phyloP scores from a whole-genome alignment of 441 rosid species.

The Arabidopsis lyrata region DNA sequence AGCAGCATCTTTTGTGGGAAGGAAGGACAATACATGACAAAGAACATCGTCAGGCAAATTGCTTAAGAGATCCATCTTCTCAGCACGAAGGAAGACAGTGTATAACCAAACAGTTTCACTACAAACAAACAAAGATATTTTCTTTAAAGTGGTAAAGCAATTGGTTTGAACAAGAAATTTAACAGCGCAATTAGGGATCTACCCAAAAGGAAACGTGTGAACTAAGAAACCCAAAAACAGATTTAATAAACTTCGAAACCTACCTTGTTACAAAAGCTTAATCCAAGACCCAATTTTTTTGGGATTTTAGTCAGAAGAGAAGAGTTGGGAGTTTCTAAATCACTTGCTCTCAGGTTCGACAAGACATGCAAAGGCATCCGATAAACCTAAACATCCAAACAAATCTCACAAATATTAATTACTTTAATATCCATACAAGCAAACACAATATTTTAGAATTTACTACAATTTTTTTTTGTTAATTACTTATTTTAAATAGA shows the following conservation, averaged over 20 bases:
- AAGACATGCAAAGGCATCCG: not conserved
- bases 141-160: too few species aligned
- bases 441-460: too few species aligned
- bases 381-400: not conserved
- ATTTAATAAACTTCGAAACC: not conserved
- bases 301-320: not conserved
- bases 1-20: conserved; percentile 15
- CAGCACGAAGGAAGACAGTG: not conserved
- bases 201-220: too few species aligned
- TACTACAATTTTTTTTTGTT: too few species aligned
- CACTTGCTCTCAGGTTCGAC: not conserved
- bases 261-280: not conserved
- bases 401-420: too few species aligned
- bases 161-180: too few species aligned
- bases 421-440: too few species aligned
- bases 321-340: not conserved
- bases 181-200: too few species aligned
- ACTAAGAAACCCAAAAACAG: not conserved
- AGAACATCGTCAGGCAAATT: conserved; percentile 17
- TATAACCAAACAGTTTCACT: not conserved
- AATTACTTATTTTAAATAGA: too few species aligned
- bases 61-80: not conserved
- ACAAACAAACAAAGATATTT: too few species aligned
- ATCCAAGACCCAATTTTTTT: not conserved
- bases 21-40: conserved; percentile 25